Evolutionary conservation across 306 rosid species (phyloP).

Genomic region (Acacia crassicarpa): DNA sequence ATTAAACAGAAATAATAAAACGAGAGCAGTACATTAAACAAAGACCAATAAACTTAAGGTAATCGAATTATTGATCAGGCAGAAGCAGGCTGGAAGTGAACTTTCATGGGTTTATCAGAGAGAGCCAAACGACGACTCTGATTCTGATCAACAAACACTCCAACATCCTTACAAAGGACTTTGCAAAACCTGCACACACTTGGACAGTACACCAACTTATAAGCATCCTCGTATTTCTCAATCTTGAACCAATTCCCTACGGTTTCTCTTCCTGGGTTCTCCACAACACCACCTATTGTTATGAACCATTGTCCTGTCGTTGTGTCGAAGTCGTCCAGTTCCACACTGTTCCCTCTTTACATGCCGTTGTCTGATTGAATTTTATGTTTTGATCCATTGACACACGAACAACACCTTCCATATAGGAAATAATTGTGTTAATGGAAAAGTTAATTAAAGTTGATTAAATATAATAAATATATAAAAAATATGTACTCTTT

Average conservation of each 20-base stretch:
- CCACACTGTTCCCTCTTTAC: conserved; percentile 49
- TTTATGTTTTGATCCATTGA: conserved; percentile 56
- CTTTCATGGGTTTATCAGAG: conserved; percentile 34
- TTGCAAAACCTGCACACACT: conserved; percentile 53
- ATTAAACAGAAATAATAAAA: background rate
- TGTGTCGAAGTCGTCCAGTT: conserved; percentile 43
- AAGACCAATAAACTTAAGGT: background rate
- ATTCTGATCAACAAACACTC: conserved; percentile 34
- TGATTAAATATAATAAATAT: too few relatives aligned
- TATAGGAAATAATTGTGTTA: too few relatives aligned
- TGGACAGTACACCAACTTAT: conserved; percentile 64
- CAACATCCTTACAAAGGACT: conserved; percentile 51
- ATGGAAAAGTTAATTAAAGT: background rate
- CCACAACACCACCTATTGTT: conserved; percentile 48
- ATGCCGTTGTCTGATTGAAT: conserved; percentile 25
- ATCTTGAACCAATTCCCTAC: conserved; percentile 64
- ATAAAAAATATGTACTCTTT: too few relatives aligned
- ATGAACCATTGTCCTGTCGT: conserved; percentile 44
- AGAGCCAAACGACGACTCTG: conserved; percentile 37
- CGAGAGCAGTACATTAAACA: background rate
- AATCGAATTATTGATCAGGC: background rate
- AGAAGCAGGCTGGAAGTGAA: conserved; percentile 35
- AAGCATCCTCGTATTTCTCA: conserved; percentile 50
- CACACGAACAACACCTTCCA: conserved; percentile 27
- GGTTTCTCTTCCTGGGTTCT: conserved; percentile 50